These are phyloP conservation scores for Cicer pinnatifidum DNA, from an alignment of 306 rosid genomes.

Conservation along the genomic window DNA sequence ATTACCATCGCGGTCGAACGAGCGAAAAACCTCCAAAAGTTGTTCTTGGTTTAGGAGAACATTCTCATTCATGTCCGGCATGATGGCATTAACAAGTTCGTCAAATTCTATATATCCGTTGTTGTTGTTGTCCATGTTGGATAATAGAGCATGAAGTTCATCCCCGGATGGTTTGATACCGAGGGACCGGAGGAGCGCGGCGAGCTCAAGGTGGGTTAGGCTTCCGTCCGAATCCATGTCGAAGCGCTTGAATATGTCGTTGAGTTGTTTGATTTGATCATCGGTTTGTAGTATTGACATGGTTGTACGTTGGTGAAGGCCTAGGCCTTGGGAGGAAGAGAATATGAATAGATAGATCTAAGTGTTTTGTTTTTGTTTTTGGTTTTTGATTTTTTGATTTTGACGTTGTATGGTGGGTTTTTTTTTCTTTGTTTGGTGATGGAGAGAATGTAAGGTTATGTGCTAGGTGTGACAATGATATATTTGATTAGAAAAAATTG, in stretches of 20 bases:
- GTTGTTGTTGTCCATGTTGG: slow-evolving; percentile 73
- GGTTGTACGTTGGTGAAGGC: background rate
- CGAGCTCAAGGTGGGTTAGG: slow-evolving; percentile 84
- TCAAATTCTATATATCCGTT: slow-evolving; percentile 80
- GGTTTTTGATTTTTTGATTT: background rate
- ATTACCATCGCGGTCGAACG: slow-evolving; percentile 86
- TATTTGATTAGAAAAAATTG: background rate
- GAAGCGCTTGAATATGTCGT: slow-evolving; percentile 72
- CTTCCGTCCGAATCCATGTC: slow-evolving; percentile 94
- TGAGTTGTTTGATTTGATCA: slow-evolving; percentile 68
- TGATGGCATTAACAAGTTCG: slow-evolving; percentile 62
- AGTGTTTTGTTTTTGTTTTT: background rate
- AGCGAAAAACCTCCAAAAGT: slow-evolving; percentile 64
- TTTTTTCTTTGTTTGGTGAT: background rate
- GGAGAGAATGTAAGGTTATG: background rate
- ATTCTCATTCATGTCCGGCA: slow-evolving; percentile 58
- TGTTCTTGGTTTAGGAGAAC: slow-evolving; percentile 78
- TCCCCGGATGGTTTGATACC: slow-evolving; percentile 82
- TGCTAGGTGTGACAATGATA: slow-evolving; percentile 10
- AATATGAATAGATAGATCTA: background rate
- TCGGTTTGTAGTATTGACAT: slow-evolving; percentile 54
- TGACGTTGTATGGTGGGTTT: too few species aligned
- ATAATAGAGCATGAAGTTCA: slow-evolving; percentile 56
- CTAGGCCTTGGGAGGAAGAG: background rate
- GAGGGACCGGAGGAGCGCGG: slow-evolving; percentile 83